Base-by-base conservation (phyloP, 2,329 filamentous ascomycete genomes). In the Beauveria brongniartii region DNA sequence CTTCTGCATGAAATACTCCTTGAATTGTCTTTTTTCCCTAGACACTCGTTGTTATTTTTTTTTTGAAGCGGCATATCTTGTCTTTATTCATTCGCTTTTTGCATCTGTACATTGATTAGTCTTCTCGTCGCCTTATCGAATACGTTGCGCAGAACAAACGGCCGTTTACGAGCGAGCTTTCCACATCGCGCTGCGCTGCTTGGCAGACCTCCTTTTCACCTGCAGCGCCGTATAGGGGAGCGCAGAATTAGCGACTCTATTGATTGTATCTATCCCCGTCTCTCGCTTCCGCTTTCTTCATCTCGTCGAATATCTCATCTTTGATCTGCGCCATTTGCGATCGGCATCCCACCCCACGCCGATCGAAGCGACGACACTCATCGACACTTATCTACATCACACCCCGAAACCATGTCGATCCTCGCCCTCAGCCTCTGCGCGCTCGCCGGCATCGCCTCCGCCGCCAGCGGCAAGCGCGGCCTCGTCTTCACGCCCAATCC, bases 401-500 rank as follows among this genome's bases (percentile, higher is more conserved):
- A 46, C 14, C 9, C 34, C n/a, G 16, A 14, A 20, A 22, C 28
- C 28, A 62, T 62, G 61, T 28, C 41, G 16, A 44, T 62, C 9
- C 44, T 59, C 41, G 24, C 50, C 37, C 22, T 65, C 40, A 20
- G 62, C 14, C 52, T 69, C 22, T 44, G 69, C 41, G 62, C 64
- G 30, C 50, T 69, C 28, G 48, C 65, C 7, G 62, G 65, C 12
- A 55, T 69, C 40, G 66, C 67, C n/a, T 66, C 67, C 5, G 73
- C 69, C 52, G 63, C 67, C 22, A 79, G 80, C 6, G 68, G 77
- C 18, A 92, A 92, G 73, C 88, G 90, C 66, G 90, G 90, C 30
- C 86, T 94, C 57, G 82, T 85, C 68, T 89, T 86, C 72, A 82
- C 89, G 20, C 80, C 83, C 7, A 82, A 84, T 62, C 64, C 74